Base-by-base conservation (phyloP, 768 basidiomycete genomes). In the Leccinum arenicola region DNA sequence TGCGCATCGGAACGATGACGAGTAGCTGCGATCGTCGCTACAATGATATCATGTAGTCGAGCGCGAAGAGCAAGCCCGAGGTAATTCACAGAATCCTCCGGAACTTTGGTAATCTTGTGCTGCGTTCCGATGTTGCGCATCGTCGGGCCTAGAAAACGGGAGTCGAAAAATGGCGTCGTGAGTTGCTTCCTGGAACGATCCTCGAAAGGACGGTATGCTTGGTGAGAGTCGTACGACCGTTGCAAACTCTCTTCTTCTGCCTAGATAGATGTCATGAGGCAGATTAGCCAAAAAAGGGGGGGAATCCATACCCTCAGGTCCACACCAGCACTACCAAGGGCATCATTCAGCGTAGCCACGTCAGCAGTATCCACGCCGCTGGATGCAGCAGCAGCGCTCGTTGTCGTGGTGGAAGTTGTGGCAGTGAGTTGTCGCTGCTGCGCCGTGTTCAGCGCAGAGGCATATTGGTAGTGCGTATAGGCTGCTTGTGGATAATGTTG, bases 161-260 rank as follows among this genome's bases (percentile, higher is more conserved):
- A 80, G 68, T 92, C 87, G 59, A 95, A 89, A 33, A 84, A 77
- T 4, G 90, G 87, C 29, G 78, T 84, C 1, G 73, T 68, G 3
- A 90, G 85, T 68, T 93, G 91, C 68, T 89, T 92, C 50, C 84
- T 84, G 3, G 87, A 82, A 12, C 92, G 87, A 74, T 94, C 93
- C 71, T 91, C 88, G 66, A 83, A 86, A 1, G 82, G 73, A 12
- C 88, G 83, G 68, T 86, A 88, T 17, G 82, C 60, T 49, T 84
- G 81, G 61, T 85, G 86, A 48, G 80, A 80, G 59, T 86, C 84
- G 57, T 86, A 80, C 3, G 80, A 76, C 43, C 88, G 80, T 64
- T 92, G 89, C 6, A 93, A 74, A 4, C 83, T 80, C 70, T 93
- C 93, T 75, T 94, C 92, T 72, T 94, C 93, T 0, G 93, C 93